Conservation (phyloP, 148 eudicot genomes). For the Rhododendron griersonianum region DNA sequence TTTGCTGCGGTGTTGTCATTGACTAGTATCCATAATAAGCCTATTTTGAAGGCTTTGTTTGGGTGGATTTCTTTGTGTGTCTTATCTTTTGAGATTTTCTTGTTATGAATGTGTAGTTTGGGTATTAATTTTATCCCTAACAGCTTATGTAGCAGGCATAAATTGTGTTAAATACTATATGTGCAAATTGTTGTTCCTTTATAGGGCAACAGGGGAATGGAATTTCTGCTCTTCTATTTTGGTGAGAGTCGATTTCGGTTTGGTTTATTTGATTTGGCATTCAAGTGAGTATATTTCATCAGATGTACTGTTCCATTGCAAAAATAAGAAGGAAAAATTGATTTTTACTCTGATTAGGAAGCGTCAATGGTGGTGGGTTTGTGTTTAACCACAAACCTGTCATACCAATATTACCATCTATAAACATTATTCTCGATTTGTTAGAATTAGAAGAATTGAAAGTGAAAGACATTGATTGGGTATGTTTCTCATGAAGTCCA, state of each 20-base stretch:
- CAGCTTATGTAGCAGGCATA: background rate
- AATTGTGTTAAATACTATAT: background rate
- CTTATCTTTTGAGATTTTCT: background rate
- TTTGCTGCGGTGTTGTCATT: conserved; percentile 1
- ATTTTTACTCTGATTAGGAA: background rate
- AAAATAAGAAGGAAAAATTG: background rate
- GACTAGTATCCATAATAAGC: background rate
- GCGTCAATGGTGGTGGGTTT: background rate
- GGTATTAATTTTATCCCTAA: background rate
- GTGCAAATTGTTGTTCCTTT: background rate
- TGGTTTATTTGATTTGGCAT: background rate
- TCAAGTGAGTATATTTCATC: background rate
- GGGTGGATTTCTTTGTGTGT: background rate
- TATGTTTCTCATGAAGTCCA: background rate
- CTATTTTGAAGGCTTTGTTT: background rate
- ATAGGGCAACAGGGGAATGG: background rate
- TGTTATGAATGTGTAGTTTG: background rate
- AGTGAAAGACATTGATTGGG: background rate
- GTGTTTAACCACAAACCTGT: background rate
- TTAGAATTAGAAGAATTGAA: background rate
- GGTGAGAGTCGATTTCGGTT: background rate
- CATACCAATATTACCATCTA: background rate
- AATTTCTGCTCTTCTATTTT: background rate
- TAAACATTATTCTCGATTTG: background rate
- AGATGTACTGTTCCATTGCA: background rate